Evolutionary conservation across 148 eudicot genomes (phyloP).

Genomic region (Diospyros kaki): DNA sequence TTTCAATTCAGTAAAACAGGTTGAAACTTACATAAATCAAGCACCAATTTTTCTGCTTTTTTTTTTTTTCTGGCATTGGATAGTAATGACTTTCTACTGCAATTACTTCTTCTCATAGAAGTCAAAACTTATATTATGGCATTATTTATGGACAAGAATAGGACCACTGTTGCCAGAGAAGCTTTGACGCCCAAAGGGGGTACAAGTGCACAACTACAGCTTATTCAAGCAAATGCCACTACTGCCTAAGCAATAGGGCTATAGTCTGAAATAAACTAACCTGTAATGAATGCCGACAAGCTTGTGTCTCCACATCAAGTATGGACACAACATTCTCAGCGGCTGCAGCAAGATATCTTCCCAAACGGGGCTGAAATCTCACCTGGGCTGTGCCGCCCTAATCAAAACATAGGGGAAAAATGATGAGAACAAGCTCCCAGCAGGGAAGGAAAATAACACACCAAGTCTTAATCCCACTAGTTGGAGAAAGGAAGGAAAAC

Average conservation of each 20-base stretch:
- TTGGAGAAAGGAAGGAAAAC: not conserved
- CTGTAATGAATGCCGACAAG: conserved; percentile 66
- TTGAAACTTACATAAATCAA: not conserved
- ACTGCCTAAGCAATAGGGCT: not conserved
- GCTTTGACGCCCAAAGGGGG: not conserved
- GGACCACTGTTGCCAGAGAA: too few species aligned
- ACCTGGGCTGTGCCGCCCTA: conserved; percentile 69
- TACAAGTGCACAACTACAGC: not conserved
- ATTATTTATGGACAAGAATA: too few species aligned
- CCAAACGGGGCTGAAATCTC: conserved; percentile 83
- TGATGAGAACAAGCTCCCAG: not conserved
- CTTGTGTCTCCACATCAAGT: conserved; percentile 73
- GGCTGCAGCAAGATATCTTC: conserved; percentile 84
- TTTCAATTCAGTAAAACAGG: not conserved
- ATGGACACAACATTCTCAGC: conserved; percentile 80
- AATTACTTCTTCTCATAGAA: not conserved
- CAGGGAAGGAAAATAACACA: not conserved
- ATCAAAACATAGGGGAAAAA: not conserved
- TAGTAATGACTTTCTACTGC: not conserved
- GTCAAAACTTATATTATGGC: not conserved
- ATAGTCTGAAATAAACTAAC: conserved; percentile 24
- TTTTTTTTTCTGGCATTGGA: not conserved
- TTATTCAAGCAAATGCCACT: not conserved
- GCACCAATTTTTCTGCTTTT: not conserved
- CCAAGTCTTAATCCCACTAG: not conserved